A percentile compares a stretch with the other conserved stretches of the same genome.
phyloP scores from a whole-genome alignment of 768 basidiomycete species.

The Suillus occidentalis region DNA sequence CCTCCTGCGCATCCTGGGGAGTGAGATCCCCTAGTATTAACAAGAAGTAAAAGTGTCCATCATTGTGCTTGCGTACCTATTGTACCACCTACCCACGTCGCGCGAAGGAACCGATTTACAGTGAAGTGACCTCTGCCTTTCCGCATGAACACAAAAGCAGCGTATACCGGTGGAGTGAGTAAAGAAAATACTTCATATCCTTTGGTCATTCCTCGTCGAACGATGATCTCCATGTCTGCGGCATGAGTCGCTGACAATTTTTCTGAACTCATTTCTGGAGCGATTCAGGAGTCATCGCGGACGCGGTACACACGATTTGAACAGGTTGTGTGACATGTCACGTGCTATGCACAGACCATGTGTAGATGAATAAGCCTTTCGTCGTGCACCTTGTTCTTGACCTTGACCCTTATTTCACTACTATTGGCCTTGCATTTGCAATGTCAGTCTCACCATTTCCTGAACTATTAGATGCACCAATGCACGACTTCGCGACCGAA shows the following conservation, averaged over 20 bases:
- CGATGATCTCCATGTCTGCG: constrained; percentile 64
- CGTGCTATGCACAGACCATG: constrained; percentile 33
- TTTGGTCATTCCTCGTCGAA: constrained; percentile 61
- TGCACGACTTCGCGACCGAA: constrained; percentile 60
- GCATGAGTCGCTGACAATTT: constrained; percentile 34
- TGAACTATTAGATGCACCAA: constrained; percentile 61
- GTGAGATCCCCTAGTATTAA: neutral
- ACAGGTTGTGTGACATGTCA: constrained; percentile 10
- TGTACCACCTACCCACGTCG: constrained; percentile 71
- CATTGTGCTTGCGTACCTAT: constrained; percentile 42
- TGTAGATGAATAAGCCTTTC: constrained; percentile 20
- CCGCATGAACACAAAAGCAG: constrained; percentile 50
- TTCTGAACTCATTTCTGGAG: constrained; percentile 18
- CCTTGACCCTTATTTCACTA: constrained; percentile 16
- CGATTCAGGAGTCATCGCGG: neutral
- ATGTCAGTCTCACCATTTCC: constrained; percentile 35
- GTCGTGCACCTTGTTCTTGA: constrained; percentile 10
- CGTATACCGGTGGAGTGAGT: constrained; percentile 61
- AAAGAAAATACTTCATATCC: constrained; percentile 71
- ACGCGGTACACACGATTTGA: constrained; percentile 1
- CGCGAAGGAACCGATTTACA: constrained; percentile 62
- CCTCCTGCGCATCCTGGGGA: constrained; percentile 40
- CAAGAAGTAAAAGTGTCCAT: neutral
- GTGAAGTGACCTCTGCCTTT: constrained; percentile 56
- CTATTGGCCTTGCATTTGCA: constrained; percentile 12